Base-by-base conservation (phyloP, 2,329 filamentous ascomycete species). In the Trichoderma semiorbis region DNA sequence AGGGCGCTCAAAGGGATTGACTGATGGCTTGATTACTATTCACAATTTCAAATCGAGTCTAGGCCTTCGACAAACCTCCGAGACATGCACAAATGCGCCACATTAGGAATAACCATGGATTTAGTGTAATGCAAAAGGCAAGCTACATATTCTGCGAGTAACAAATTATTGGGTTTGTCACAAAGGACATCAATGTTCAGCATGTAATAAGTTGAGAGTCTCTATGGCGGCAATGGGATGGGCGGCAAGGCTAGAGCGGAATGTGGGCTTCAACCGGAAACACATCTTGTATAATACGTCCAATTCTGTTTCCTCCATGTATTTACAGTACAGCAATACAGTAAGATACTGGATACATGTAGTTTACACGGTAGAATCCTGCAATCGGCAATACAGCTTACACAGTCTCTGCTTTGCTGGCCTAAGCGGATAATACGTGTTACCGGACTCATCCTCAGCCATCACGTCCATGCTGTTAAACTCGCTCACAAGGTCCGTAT, bases 351-450 rank as follows among this genome's bases (percentile, higher is more conserved):
- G 18, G 34, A n/a, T 18, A 8, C 28, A 30, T 1, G 6, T 30
- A 47, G 1, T 30, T 63, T 32, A 64, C 26, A 64, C 11, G 18
- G 36, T 39, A 4, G 34, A 16, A 24, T 39, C n/a, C 21, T 12
- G 60, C 1, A 62, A 3, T 43, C 34, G 47, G 14, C 67, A 70
- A 50, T 75, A 75, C 8, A 77, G 50, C 57, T 73, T 76, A 28
- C 32, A 55, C 18, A 64, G 58, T 18, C 67, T 47, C 34, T 75
- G 74, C 14, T 55, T 71, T 2, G 72, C 64, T 8, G 75, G 73
- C 7, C 43, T 21, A 47, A 76, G 68, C 10, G 71, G 69, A 18
- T 74, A 43, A 14, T 34, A 68, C 69, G 18, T 62, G 7, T 43
- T 62, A 5, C 75, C 75, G 0, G 43, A n/a, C 3, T 74, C 70